Percentiles rank a stretch among this genome's conserved stretches.
Evolutionary conservation across 1,284 basidiomycete genomes (phyloP).

Genomic region (Pseudozyma thailandica): DNA sequence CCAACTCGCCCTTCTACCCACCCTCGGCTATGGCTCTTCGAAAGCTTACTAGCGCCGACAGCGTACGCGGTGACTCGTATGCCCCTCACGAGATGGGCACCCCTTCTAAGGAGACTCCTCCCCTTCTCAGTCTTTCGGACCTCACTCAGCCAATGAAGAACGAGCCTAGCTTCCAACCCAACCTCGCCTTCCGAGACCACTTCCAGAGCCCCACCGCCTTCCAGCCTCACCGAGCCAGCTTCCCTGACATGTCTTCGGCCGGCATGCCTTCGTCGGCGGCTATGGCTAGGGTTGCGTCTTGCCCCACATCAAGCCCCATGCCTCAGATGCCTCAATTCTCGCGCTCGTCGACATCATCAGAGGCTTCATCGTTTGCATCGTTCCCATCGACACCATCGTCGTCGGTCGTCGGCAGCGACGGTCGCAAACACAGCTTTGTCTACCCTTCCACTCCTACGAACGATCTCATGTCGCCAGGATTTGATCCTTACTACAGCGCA

Average conservation of each 20-base stretch:
- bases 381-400: slow-evolving; percentile 51
- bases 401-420: slow-evolving; percentile 10
- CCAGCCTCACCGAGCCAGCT: slow-evolving; percentile 22
- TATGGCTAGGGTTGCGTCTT: slow-evolving; percentile 50
- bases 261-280: slow-evolving; percentile 27
- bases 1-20: slow-evolving; percentile 42
- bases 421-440: slow-evolving; percentile 25
- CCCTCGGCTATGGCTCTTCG: slow-evolving; percentile 27
- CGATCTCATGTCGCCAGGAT: slow-evolving; percentile 43
- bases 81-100: slow-evolving; percentile 30
- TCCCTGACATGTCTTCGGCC: slow-evolving; percentile 25
- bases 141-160: slow-evolving; percentile 23
- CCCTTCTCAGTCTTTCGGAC: slow-evolving; percentile 33
- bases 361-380: slow-evolving; percentile 38
- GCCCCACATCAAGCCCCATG: slow-evolving; percentile 32
- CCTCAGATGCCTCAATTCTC: slow-evolving; percentile 28
- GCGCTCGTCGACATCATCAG: slow-evolving; percentile 41
- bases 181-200: slow-evolving; percentile 47
- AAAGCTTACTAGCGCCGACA: slow-evolving; percentile 34
- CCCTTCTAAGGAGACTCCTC: slow-evolving; percentile 23
- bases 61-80: slow-evolving; percentile 16
- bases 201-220: slow-evolving; percentile 29
- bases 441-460: slow-evolving; percentile 40
- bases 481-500: slow-evolving; percentile 51
- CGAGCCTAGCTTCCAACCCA: slow-evolving; percentile 42